phyloP scores from a whole-genome alignment of 163 green algal genomes.

The Prototheca wickerhamii region DNA sequence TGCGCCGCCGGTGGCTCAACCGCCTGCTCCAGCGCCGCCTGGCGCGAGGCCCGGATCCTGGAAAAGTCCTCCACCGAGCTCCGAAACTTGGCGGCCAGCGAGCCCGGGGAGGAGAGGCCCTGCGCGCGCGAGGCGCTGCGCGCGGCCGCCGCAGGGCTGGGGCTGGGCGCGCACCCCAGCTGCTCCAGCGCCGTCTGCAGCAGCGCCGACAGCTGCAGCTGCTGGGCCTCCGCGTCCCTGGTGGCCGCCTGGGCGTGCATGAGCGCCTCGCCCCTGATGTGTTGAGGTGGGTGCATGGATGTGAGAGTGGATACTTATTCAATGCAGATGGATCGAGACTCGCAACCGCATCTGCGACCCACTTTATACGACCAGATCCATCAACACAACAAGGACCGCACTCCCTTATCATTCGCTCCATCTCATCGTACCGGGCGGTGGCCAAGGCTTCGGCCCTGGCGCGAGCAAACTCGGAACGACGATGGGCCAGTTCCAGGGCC shows the following conservation, averaged over 20 bases:
- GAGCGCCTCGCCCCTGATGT: conserved; percentile 20
- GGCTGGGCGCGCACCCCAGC: conserved; percentile 15
- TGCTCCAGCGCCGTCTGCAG: conserved; percentile 20
- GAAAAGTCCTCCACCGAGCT: not conserved
- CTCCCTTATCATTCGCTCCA: not conserved
- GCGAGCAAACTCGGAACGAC: conserved; percentile 20
- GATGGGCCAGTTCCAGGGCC: not conserved
- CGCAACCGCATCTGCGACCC: not conserved
- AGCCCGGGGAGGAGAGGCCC: not conserved
- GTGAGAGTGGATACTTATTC: not conserved
- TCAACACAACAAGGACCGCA: not conserved
- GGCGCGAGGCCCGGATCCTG: no score
- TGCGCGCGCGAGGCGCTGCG: not conserved
- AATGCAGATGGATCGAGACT: not conserved
- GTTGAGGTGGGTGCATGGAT: no score
- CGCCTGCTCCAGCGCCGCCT: no score
- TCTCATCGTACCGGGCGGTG: conserved; percentile 13
- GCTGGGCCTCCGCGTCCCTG: conserved; percentile 18
- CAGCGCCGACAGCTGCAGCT: conserved; percentile 22
- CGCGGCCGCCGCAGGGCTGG: not conserved
- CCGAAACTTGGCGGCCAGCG: not conserved
- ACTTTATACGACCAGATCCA: not conserved
- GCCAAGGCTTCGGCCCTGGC: conserved; percentile 23
- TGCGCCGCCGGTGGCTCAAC: not conserved
- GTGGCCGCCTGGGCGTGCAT: conserved; percentile 20